phyloP scores from a whole-genome alignment of 495 filamentous ascomycete species.

The Collariella sp. region DNA sequence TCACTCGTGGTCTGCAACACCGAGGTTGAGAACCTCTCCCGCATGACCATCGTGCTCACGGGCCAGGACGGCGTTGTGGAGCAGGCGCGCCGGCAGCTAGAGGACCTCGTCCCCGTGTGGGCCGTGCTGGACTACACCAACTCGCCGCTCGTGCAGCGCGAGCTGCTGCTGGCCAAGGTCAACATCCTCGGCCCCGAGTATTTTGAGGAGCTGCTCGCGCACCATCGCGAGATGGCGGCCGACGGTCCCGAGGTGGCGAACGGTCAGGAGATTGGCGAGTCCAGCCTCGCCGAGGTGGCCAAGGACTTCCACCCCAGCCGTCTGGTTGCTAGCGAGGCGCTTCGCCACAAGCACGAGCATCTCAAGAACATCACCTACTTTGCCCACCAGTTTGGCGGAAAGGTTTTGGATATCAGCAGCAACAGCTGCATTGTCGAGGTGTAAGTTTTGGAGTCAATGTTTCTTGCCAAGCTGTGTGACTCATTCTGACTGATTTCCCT shows the following conservation, averaged over 20 bases:
- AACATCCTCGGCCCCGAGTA: constrained; percentile 93
- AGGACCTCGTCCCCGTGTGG: constrained; percentile 97
- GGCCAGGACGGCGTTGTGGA: constrained; percentile 97
- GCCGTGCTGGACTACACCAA: constrained; percentile 93
- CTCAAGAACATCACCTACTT: constrained; percentile 88
- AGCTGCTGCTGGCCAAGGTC: constrained; percentile 92
- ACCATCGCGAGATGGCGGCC: constrained; percentile 71
- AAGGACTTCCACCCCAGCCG: constrained; percentile 78
- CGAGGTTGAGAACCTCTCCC: constrained; percentile 92
- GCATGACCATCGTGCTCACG: constrained; percentile 96
- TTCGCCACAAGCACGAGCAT: constrained; percentile 96
- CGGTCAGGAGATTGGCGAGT: constrained; percentile 28
- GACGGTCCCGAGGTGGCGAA: constrained; percentile 23
- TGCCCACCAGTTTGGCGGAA: constrained; percentile 94
- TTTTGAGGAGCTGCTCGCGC: constrained; percentile 90
- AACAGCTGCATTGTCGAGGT: constrained; percentile 98
- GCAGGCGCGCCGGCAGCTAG: constrained; percentile 89
- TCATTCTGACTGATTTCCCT: constrained; percentile 11
- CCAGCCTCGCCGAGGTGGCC: constrained; percentile 32
- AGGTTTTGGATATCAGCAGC: constrained; percentile 93
- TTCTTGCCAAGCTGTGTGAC: constrained; percentile 4
- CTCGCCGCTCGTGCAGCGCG: constrained; percentile 89
- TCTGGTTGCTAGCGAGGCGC: constrained; percentile 73
- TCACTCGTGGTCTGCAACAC: constrained; percentile 95
- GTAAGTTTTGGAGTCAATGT: constrained; percentile 47